A percentile compares a stretch with the other conserved stretches of the same genome.
These are phyloP conservation scores for Maudiozyma barnettii DNA, from an alignment of 805 yeast species.

Conservation along the genomic window DNA sequence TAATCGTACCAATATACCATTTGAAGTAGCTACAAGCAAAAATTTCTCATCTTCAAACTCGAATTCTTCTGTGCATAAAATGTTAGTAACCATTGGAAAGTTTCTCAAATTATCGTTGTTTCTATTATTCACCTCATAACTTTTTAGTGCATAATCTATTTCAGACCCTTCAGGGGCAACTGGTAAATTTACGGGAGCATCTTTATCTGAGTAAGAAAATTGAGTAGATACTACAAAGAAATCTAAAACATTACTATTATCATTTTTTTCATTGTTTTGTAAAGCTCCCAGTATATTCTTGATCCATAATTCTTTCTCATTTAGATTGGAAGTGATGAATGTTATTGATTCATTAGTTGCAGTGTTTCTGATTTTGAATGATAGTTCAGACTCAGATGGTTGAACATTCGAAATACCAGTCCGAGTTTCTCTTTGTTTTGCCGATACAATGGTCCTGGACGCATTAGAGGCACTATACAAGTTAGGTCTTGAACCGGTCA, in stretches of 20 bases:
- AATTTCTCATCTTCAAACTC: slow-evolving; percentile 37
- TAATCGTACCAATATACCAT: slow-evolving; percentile 49
- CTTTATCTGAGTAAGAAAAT: slow-evolving; percentile 55
- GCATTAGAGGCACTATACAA: slow-evolving; percentile 14
- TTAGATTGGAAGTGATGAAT: slow-evolving; percentile 37
- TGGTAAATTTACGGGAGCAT: slow-evolving; percentile 43
- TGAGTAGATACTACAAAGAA: slow-evolving; percentile 46
- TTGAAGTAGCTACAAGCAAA: slow-evolving; percentile 48
- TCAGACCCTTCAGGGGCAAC: slow-evolving; percentile 45
- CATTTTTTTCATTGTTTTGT: slow-evolving; percentile 28
- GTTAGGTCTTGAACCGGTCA: slow-evolving; percentile 16
- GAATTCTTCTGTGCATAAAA: slow-evolving; percentile 40
- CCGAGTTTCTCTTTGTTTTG: background rate
- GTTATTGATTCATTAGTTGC: slow-evolving; percentile 48
- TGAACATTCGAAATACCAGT: slow-evolving; percentile 13
- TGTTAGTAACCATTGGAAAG: slow-evolving; percentile 26
- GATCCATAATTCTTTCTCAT: slow-evolving; percentile 54
- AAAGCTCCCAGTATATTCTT: slow-evolving; percentile 41
- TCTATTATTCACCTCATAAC: slow-evolving; percentile 17
- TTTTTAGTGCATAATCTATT: slow-evolving; percentile 34
- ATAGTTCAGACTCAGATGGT: slow-evolving; percentile 10
- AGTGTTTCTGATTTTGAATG: slow-evolving; percentile 48
- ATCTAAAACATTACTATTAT: slow-evolving; percentile 43
- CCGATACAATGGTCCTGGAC: slow-evolving; percentile 9
- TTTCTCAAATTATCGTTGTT: background rate